Conservation (phyloP, 2,329 filamentous ascomycete genomes). For the Epichloe brachyelytri region DNA sequence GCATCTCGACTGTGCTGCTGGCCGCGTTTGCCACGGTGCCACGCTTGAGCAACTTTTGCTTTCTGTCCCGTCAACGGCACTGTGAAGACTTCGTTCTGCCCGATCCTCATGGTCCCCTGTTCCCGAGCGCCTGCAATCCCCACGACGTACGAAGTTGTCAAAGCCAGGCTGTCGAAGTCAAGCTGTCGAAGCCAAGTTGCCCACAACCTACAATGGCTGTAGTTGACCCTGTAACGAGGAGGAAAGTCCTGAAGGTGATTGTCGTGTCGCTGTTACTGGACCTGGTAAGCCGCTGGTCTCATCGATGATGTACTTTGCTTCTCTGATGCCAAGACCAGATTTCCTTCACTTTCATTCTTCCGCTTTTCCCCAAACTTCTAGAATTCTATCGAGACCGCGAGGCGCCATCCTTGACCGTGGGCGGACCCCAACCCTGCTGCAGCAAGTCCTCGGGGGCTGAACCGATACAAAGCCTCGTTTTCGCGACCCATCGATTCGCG, state of each 20-base stretch:
- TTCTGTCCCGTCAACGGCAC: not conserved
- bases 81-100: too few species aligned
- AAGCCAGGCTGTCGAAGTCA: not conserved
- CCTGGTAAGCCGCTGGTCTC: conserved; percentile 43
- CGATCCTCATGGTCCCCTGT: too few species aligned
- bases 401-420: conserved; percentile 32
- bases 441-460: conserved; percentile 72
- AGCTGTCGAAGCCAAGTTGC: not conserved
- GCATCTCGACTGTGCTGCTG: too few species aligned
- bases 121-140: too few species aligned
- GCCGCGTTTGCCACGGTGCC: too few species aligned
- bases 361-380: conserved; percentile 87
- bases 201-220: conserved; percentile 23
- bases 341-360: conserved; percentile 96
- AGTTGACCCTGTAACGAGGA: conserved; percentile 47
- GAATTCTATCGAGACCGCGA: conserved; percentile 91
- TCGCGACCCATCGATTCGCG: conserved; percentile 84
- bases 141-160: not conserved
- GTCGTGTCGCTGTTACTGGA: conserved; percentile 84
- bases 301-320: not conserved
- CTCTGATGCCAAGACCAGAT: conserved; percentile 42
- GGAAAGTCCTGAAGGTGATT: conserved; percentile 73
- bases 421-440: conserved; percentile 54
- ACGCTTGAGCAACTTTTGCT: too few species aligned
- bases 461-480: conserved; percentile 90